These are phyloP conservation scores for Starmera quercuum DNA, from an alignment of 805 yeast genomes.

Conservation along the genomic window DNA sequence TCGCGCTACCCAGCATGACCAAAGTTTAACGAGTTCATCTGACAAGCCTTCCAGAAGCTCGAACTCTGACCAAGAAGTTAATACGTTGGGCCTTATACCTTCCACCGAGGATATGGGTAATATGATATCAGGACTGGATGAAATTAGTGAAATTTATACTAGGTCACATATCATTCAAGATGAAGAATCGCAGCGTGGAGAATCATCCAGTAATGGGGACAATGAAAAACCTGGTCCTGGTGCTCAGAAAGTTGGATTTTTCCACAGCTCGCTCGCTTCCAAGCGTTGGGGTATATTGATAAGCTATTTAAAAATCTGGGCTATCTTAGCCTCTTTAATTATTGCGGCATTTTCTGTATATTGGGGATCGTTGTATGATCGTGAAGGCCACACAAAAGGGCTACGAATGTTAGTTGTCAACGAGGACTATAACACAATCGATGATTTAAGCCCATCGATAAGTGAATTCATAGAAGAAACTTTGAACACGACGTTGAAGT, in stretches of 20 bases:
- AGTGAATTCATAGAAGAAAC: constrained; percentile 26
- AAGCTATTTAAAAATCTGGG: constrained; percentile 8
- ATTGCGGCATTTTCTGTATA: constrained; percentile 26
- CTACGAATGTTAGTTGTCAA: constrained; percentile 24
- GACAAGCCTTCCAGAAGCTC: too few relatives aligned
- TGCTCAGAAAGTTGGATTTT: constrained; percentile 1
- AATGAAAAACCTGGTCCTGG: too few relatives aligned
- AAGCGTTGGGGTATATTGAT: neutral
- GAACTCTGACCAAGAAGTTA: too few relatives aligned
- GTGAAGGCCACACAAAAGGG: constrained; percentile 15
- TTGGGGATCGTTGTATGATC: constrained; percentile 29
- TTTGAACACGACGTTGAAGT: constrained; percentile 45
- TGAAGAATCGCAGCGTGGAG: too few relatives aligned
- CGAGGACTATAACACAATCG: constrained; percentile 22
- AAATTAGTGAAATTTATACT: too few relatives aligned
- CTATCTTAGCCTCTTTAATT: constrained; percentile 27
- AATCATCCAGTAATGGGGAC: too few relatives aligned
- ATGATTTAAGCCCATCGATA: constrained; percentile 12
- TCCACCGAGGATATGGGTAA: too few relatives aligned
- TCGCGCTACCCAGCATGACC: too few relatives aligned
- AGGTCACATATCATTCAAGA: too few relatives aligned
- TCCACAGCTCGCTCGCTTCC: neutral
- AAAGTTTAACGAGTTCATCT: too few relatives aligned
- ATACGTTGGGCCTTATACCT: too few relatives aligned
- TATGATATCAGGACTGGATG: too few relatives aligned